These are phyloP conservation scores for Backusella psychrophila DNA, from an alignment of 192 early-diverging fungal species.

Conservation along the genomic window DNA sequence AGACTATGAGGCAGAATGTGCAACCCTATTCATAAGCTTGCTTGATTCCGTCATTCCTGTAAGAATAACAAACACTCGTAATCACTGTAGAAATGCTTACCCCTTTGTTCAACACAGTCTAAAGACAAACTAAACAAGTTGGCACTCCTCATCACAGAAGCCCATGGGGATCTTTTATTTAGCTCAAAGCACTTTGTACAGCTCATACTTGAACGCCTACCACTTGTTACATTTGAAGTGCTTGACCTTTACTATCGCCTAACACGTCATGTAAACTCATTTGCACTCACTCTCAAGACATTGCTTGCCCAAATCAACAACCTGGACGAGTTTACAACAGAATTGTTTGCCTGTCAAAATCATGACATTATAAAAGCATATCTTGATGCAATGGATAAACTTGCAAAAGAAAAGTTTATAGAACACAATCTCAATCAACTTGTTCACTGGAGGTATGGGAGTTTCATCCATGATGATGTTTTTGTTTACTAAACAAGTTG, in stretches of 20 bases:
- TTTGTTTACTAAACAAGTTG: neutral
- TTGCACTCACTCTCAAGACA: neutral
- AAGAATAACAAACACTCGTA: neutral
- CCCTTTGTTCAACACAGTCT: neutral
- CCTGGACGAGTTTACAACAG: neutral
- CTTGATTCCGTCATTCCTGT: neutral
- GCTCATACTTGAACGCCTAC: neutral
- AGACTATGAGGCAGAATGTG: neutral
- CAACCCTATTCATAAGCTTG: neutral
- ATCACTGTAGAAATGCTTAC: no score
- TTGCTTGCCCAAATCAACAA: neutral
- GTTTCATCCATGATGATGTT: neutral
- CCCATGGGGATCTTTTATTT: neutral
- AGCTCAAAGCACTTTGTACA: neutral
- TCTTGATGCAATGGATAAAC: neutral
- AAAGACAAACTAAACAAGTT: neutral
- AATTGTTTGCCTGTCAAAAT: neutral
- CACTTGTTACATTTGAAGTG: neutral
- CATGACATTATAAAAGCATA: neutral
- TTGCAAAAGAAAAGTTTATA: neutral
- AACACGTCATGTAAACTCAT: neutral
- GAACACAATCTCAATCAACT: neutral
- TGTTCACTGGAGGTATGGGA: neutral
- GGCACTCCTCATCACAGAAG: neutral
- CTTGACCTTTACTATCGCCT: neutral